phyloP scores from a whole-genome alignment of 148 eudicot genomes.

The Dianthus caryophyllus region DNA sequence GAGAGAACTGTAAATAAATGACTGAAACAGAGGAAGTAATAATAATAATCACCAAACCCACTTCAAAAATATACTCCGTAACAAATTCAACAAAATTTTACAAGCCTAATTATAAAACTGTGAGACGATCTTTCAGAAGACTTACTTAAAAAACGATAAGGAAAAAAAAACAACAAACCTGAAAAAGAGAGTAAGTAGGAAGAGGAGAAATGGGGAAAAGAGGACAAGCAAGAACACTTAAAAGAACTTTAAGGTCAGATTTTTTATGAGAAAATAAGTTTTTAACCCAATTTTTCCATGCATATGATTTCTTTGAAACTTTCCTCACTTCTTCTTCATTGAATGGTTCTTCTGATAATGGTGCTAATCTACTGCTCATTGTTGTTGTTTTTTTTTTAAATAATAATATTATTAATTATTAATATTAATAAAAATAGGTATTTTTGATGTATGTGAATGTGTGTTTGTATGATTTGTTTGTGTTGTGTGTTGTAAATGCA shows the following conservation, averaged over 20 bases:
- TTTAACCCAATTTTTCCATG: slow-evolving; percentile 70
- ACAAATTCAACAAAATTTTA: too few species aligned
- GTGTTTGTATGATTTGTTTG: too few species aligned
- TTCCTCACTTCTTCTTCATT: slow-evolving; percentile 46
- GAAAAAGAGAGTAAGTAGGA: slow-evolving; percentile 29
- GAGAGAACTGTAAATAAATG: too few species aligned
- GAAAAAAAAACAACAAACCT: slow-evolving; percentile 29
- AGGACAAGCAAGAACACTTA: slow-evolving; percentile 93
- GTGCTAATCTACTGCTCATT: slow-evolving; percentile 31
- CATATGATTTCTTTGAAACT: slow-evolving; percentile 40
- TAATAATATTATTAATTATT: too few species aligned
- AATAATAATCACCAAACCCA: too few species aligned
- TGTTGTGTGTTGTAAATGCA: not conserved
- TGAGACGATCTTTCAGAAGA: too few species aligned
- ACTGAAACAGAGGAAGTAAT: too few species aligned
- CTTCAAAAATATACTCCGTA: too few species aligned
- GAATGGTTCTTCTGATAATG: slow-evolving; percentile 34
- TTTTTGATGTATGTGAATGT: too few species aligned
- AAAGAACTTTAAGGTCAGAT: slow-evolving; percentile 70
- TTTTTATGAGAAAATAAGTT: slow-evolving; percentile 49
- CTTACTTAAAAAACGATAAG: not conserved
- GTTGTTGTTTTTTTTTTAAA: too few species aligned
- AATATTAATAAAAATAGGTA: too few species aligned
- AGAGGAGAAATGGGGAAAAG: slow-evolving; percentile 63
- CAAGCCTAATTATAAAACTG: too few species aligned